Evolutionary conservation across 306 rosid genomes (phyloP), one percentile per base, ranked within the genome.

Genomic region (Sophora flavescens): DNA sequence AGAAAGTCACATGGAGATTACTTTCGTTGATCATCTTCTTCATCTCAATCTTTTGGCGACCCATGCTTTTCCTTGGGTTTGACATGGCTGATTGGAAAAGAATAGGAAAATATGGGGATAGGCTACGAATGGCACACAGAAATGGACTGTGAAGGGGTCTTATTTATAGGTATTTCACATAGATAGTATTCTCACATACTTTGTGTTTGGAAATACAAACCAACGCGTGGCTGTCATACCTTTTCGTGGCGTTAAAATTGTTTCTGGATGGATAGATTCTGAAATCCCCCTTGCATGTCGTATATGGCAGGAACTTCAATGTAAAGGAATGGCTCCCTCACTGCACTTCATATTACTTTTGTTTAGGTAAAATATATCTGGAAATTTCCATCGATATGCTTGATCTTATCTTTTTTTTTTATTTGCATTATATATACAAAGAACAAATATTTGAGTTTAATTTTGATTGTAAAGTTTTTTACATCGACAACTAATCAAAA

Each of bases 1-100:
- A 85, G 68, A 85, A 85, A 0, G 86, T 85, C 1, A 81, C 86
- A 13, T 85, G 88, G 1, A 81, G 38, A 39, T 81, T 81, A 54
- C 73, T 81, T n/a, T 81, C 84, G 0, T 78, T 85, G 44, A 4
- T 66, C 81, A 85, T 85, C 38, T 85, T 85, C 53, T 85, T 81
- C 67, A 85, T 78, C 28, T 81, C 81, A 0, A 85, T 69, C 76
- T 63, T 85, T 70, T 81, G 78, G 8, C 81, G 78, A 1, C 88
- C 88, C 6, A 33, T 64, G 1, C 76, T 57, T 10, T 11, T 73
- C 59, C 47, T 77, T 18, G 18, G 5, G 5, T 1, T 36, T 0
- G 79, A 61, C 85, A 81, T 81, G 62, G 42, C 7, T 17, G 1
- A 53, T 6, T 6, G 10, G 6, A n/a, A 70, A 39, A 2, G 6